Base-by-base conservation (phyloP, 1,139 yeast species). In the Yamadazyma siamensis region DNA sequence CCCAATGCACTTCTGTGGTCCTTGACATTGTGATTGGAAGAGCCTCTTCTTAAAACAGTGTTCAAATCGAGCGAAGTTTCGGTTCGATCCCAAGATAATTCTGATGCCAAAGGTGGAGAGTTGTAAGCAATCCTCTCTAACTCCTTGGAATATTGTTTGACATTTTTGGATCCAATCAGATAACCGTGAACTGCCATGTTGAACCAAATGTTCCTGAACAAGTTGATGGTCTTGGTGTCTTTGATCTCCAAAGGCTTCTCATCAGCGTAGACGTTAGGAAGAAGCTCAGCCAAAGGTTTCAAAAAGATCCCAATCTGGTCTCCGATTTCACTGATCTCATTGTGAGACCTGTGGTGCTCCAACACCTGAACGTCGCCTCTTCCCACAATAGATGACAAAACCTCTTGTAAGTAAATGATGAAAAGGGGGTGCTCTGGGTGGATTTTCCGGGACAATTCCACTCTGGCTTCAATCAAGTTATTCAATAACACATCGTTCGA, bases 41-140 rank as follows among this genome's bases (percentile, higher is more conserved):
- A 81, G 4, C 96, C 95, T 42, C 97, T 74, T 52, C 95, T 77
- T 38, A 94, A 70, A 21, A 94, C 88, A 2, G 96, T 84, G 52
- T 91, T 91, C 61, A 91, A 72, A 48, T 94, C 97, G 42, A 91
- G 71, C 4, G 95, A 87, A 16, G 95, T 85, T 52, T 91, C 98
- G 14, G 91, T 82, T 49, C 89, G 79, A 52, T 83, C 83, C 65
- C 94, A 80, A 2, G 94, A 81, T 13, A 75, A 65, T 46, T 87
- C 96, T 3, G 95, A 83, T 0, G 95, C 96, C 36, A 94, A 71
- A 1, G 97, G 94, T 4, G 98, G 98, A 4, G 96, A 74, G 48
- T 75, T 83, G 47, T 82, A 77, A 0, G 98, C 97, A 47, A 94
- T 84, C 35, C 79, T 65, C 47, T 74, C 71, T 32, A 94, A 65